Conservation (phyloP, 371 early-diverging fungal genomes). For the Actinomucor elegans region DNA sequence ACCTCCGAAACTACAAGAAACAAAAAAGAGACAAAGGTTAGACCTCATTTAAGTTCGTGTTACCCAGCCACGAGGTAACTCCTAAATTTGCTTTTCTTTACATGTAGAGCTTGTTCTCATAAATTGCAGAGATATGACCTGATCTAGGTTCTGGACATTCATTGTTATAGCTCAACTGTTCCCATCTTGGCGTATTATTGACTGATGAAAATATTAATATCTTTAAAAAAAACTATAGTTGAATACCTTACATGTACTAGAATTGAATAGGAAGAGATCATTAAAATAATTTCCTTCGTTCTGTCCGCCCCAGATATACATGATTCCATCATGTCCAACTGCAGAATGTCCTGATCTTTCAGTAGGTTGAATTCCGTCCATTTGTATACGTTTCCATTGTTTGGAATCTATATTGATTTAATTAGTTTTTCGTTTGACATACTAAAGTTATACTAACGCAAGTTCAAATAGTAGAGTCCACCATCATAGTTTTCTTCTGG, state of each 20-base stretch:
- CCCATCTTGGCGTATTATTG: conserved; percentile 54
- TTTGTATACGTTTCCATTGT: conserved; percentile 55
- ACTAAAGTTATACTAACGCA: no score
- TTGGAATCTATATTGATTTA: conserved; percentile 25
- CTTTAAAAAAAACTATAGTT: no score
- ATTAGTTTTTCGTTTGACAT: no score
- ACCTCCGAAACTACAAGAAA: conserved; percentile 80
- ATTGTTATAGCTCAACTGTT: conserved; percentile 43
- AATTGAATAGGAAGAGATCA: conserved; percentile 70
- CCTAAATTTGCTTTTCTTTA: conserved; percentile 27
- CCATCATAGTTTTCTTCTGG: conserved; percentile 46
- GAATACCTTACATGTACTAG: conserved; percentile 48
- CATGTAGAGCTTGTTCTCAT: conserved; percentile 63
- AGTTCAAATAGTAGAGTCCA: conserved; percentile 41
- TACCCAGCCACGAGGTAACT: conserved; percentile 18
- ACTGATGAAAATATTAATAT: conserved; percentile 1
- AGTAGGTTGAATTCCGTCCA: conserved; percentile 58
- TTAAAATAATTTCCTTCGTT: conserved; percentile 66
- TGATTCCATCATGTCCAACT: conserved; percentile 58
- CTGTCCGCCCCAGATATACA: conserved; percentile 77
- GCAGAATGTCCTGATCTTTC: conserved; percentile 75
- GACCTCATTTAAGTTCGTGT: conserved; percentile 18
- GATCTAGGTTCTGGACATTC: conserved; percentile 60
- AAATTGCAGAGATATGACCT: conserved; percentile 59
- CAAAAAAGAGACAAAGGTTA: conserved; percentile 1